phyloP scores from a whole-genome alignment of 164 flowering plant genomes.

The Liquidambar formosana region DNA sequence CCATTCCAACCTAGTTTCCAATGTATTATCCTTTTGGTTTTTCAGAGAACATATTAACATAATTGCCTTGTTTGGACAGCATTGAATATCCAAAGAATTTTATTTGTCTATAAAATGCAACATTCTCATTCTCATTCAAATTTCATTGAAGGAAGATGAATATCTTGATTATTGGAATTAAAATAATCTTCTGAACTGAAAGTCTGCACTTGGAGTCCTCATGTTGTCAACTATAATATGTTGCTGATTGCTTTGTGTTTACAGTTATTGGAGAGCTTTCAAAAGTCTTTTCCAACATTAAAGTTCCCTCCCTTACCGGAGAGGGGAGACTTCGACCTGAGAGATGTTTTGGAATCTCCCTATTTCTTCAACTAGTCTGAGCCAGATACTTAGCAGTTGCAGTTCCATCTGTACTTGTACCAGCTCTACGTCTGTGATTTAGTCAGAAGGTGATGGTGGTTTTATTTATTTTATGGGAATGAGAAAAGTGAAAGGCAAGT shows the following conservation, averaged over 20 bases:
- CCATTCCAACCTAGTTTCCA: too few relatives aligned
- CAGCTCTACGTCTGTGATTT: neutral
- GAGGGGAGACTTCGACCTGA: slow-evolving; percentile 69
- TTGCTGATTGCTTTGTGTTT: slow-evolving; percentile 4
- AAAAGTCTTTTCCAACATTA: slow-evolving; percentile 48
- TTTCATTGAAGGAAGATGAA: too few relatives aligned
- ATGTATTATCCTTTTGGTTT: too few relatives aligned
- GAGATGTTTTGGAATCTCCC: slow-evolving; percentile 57
- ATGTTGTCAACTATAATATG: too few relatives aligned
- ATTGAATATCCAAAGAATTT: too few relatives aligned
- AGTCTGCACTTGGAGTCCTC: too few relatives aligned
- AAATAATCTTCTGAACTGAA: too few relatives aligned
- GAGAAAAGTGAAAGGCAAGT: slow-evolving; percentile 2
- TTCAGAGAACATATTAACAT: too few relatives aligned
- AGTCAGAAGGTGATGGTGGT: slow-evolving; percentile 5
- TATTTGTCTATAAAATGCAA: too few relatives aligned
- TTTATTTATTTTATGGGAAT: neutral
- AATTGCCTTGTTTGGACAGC: too few relatives aligned
- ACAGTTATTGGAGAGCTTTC: slow-evolving; percentile 61
- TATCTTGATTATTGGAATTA: too few relatives aligned
- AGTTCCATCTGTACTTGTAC: neutral
- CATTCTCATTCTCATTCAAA: too few relatives aligned
- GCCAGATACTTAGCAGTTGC: slow-evolving; percentile 1
- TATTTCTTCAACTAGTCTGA: slow-evolving; percentile 65
- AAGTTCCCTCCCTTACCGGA: slow-evolving; percentile 67